These are phyloP conservation scores for Pseudozyma hubeiensis DNA, from an alignment of 1,284 basidiomycete genomes.

Conservation along the genomic window DNA sequence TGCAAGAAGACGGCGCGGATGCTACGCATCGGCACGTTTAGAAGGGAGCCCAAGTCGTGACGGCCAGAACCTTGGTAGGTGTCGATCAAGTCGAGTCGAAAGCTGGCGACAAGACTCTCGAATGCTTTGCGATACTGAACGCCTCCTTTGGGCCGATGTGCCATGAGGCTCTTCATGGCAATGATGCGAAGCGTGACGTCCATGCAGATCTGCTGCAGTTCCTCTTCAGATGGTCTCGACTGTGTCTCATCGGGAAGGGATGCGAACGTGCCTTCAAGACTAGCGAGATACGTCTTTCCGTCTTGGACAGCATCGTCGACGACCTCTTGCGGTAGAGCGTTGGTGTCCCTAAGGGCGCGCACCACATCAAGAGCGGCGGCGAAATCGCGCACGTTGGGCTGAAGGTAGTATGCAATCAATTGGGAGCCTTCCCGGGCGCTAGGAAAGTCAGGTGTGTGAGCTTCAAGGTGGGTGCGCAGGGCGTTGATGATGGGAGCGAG, in stretches of 20 bases:
- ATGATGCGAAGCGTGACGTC: conserved; percentile 40
- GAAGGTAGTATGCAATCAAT: conserved; percentile 39
- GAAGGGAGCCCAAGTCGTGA: conserved; percentile 1
- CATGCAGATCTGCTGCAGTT: conserved; percentile 33
- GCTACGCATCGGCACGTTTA: conserved; percentile 23
- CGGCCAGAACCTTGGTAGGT: background rate
- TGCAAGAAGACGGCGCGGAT: conserved; percentile 22
- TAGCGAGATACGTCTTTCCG: conserved; percentile 20
- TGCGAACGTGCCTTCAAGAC: conserved; percentile 8
- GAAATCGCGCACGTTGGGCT: conserved; percentile 37
- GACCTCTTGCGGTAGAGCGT: conserved; percentile 29
- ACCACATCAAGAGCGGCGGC: conserved; percentile 38
- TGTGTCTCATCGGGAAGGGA: conserved; percentile 2
- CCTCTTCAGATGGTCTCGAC: conserved; percentile 2
- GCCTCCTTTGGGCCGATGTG: conserved; percentile 24
- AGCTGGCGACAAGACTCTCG: conserved; percentile 31
- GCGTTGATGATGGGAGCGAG: conserved; percentile 32
- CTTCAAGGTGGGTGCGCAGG: conserved; percentile 29
- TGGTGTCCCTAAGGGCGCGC: conserved; percentile 33
- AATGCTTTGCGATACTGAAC: conserved; percentile 36
- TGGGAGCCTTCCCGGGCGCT: conserved; percentile 38
- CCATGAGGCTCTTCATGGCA: conserved; percentile 32
- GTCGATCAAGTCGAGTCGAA: conserved; percentile 38
- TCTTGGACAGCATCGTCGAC: conserved; percentile 33
- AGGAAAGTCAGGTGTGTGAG: conserved; percentile 31